Evolutionary conservation across 176 grass and related monocot species (phyloP).

Genomic region (Poa pratensis): DNA sequence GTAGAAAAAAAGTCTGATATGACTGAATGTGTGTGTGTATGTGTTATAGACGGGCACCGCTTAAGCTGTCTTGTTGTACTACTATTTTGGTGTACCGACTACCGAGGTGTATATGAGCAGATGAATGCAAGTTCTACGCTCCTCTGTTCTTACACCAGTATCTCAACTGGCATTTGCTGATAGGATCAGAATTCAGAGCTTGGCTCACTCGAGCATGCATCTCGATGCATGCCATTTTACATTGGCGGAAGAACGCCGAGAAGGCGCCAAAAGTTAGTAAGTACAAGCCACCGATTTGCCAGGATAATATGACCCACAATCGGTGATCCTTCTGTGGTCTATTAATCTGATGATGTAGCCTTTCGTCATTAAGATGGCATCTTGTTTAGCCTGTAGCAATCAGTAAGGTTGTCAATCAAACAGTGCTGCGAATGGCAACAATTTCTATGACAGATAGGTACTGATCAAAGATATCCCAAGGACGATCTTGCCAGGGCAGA

Average conservation of each 20-base stretch:
- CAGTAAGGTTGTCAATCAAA: conserved; percentile 6
- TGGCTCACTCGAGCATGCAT: neutral
- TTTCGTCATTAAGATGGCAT: neutral
- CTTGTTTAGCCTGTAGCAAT: neutral
- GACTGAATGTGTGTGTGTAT: neutral
- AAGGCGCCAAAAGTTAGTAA: neutral
- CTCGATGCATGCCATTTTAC: neutral
- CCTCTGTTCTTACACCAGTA: neutral
- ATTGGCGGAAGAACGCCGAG: neutral
- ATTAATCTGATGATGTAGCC: neutral
- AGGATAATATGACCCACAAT: neutral
- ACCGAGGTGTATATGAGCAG: conserved; percentile 40
- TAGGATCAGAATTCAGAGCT: neutral
- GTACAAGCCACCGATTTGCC: neutral
- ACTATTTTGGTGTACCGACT: neutral
- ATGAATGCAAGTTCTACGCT: conserved; percentile 37
- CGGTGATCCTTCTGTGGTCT: neutral
- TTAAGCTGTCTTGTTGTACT: conserved; percentile 40
- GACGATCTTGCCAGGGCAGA: conserved; percentile 18
- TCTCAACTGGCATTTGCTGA: neutral
- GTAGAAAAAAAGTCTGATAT: neutral
- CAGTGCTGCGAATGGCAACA: conserved; percentile 31
- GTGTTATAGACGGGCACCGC: neutral
- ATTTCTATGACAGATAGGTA: conserved; percentile 23
- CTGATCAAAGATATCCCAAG: conserved; percentile 32